These are phyloP conservation scores for Teratosphaeria destructans DNA, from an alignment of 2,329 filamentous ascomycete genomes.

Conservation along the genomic window DNA sequence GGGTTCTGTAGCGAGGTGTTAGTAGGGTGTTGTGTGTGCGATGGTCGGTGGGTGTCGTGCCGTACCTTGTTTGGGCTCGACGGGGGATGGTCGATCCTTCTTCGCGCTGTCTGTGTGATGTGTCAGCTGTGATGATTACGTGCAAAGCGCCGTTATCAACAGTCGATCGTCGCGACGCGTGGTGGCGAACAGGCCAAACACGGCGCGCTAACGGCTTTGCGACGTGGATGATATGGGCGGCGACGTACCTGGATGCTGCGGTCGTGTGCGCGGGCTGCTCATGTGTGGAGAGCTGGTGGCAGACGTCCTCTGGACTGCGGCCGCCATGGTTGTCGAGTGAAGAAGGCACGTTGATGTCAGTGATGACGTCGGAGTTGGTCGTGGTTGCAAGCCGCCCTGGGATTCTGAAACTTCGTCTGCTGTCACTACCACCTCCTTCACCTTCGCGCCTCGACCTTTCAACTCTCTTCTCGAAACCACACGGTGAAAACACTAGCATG, in stretches of 20 bases:
- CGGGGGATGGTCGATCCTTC: not conserved
- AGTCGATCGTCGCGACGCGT: not conserved
- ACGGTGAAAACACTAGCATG: not conserved
- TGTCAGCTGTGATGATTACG: not conserved
- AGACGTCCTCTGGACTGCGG: conserved; percentile 14
- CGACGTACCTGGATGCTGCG: conserved; percentile 18
- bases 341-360: not conserved
- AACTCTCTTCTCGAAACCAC: not conserved
- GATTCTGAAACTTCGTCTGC: not conserved
- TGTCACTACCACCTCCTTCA: not conserved
- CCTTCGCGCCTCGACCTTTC: not conserved
- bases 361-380: conserved; percentile 5
- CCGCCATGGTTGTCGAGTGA: conserved; percentile 6
- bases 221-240: not conserved
- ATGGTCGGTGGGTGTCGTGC: not conserved
- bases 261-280: conserved; percentile 16
- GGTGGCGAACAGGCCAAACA: not conserved
- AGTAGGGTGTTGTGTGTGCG: not conserved
- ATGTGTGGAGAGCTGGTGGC: conserved; percentile 19
- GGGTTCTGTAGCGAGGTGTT: not conserved
- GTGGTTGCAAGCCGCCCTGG: not conserved
- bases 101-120: not conserved
- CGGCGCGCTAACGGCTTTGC: not conserved
- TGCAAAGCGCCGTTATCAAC: not conserved
- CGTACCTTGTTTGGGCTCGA: not conserved